Evolutionary conservation across 805 yeast genomes (phyloP).

Genomic region (Hanseniaspora opuntiae): DNA sequence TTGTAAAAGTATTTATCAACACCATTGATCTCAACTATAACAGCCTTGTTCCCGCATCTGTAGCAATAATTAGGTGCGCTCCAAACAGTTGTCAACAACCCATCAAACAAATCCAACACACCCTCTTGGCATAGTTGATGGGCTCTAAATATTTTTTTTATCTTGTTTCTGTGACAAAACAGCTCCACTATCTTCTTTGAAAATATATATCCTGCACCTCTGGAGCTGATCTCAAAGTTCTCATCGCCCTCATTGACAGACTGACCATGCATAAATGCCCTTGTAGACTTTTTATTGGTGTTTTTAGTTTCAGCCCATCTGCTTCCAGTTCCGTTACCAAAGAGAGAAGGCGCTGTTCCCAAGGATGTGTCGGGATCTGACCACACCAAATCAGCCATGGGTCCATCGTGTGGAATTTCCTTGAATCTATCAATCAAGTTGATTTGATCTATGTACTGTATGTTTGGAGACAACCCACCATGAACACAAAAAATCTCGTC

Average conservation of each 20-base stretch:
- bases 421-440: conserved; percentile 77
- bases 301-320: conserved; percentile 8
- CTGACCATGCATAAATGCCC: not conserved
- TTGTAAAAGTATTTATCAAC: conserved; percentile 64
- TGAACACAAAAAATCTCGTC: conserved; percentile 86
- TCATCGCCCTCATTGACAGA: conserved; percentile 9
- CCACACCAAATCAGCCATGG: conserved; percentile 99
- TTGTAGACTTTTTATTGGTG: conserved; percentile 15
- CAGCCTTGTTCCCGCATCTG: conserved; percentile 91
- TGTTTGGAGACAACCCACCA: conserved; percentile 91
- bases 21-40: conserved; percentile 76
- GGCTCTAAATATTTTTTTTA: conserved; percentile 77
- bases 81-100: conserved; percentile 92
- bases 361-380: conserved; percentile 74
- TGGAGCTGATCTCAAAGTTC: conserved; percentile 77
- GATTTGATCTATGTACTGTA: conserved; percentile 86
- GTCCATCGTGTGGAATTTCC: conserved; percentile 97
- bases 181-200: conserved; percentile 83
- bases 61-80: conserved; percentile 97
- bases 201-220: conserved; percentile 97
- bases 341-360: not conserved
- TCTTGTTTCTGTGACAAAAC: conserved; percentile 62
- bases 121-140: conserved; percentile 97
- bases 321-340: conserved; percentile 28
- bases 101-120: conserved; percentile 79